Percentiles rank a stretch among this genome's conserved stretches.
Evolutionary conservation across 2,329 filamentous ascomycete genomes (phyloP).

Genomic region (Fusarium transvaalense): DNA sequence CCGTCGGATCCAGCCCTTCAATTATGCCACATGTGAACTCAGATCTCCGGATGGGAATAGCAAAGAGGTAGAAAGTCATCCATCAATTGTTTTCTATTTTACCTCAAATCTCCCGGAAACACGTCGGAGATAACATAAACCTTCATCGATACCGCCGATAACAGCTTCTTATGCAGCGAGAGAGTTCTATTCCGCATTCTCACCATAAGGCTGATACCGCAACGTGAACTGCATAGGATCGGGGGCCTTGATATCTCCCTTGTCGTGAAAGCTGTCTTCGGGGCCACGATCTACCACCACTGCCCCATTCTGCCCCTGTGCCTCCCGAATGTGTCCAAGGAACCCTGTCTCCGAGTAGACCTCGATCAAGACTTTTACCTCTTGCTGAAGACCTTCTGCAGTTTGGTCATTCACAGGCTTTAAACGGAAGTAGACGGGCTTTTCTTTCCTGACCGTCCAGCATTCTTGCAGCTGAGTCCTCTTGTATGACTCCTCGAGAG

Average conservation of each 20-base stretch:
- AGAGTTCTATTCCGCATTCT: neutral
- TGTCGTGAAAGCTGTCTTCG: neutral
- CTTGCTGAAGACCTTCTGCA: neutral
- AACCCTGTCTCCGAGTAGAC: neutral
- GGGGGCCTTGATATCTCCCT: neutral
- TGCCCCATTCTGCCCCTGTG: neutral
- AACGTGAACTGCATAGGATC: neutral
- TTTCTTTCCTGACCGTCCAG: neutral
- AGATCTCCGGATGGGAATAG: no score
- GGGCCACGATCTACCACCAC: neutral
- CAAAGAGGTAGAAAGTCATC: no score
- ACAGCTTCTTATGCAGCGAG: neutral
- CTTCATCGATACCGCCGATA: neutral
- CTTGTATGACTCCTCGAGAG: neutral
- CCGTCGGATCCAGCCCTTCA: no score
- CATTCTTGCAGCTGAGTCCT: neutral
- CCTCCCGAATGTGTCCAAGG: neutral
- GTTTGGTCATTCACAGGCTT: neutral
- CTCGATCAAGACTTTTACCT: neutral
- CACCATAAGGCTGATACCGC: neutral
- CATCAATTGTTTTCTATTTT: no score
- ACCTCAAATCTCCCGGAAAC: no score
- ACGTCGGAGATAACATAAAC: no score
- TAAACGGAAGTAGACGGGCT: neutral
- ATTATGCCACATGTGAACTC: no score